Base-by-base conservation (phyloP, 495 filamentous ascomycete genomes). In the Penicillium mononematosum region DNA sequence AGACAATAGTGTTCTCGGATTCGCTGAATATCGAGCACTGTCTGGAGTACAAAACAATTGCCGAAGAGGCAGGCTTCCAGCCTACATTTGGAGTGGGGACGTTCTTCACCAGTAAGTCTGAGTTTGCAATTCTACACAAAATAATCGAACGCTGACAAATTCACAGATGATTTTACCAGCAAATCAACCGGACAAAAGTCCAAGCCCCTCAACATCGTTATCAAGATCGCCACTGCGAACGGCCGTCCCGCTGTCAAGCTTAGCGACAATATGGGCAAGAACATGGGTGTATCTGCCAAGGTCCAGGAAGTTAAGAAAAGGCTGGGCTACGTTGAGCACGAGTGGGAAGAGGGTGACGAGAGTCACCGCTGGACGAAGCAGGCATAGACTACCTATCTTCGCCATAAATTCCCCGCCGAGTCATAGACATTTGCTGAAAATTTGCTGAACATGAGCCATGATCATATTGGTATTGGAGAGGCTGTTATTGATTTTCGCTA, bases 1-100 rank as follows among this genome's bases (percentile, higher is more conserved):
- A 97, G 79, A 88, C 83, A 0, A 88, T 98, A 44, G 94, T 98
- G n/a, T 98, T 98, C 70, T 98, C 94, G 3, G 94, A 98, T 73
- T 94, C 90, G 6, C 76, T 98, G 36, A 86, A 97, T 62, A 89
- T 97, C 54, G 91, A 96, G 16, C 85, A 85, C 41, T 98, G 95
- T 68, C 72, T 97, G 25, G 85, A 94, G 70, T 98, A 98, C 74
- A 93, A 91, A 75, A 69, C 81, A 29, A 82, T 87, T 42, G 85
- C 92, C 1, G 91, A 96, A 48, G 82, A 85, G 41, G 84, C 87
- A 7, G 88, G 89, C 42, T 92, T 98, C 69, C 81, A 83, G 44
- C 86, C 91, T 19, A 87, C 84, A 0, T 98, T 98, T 74, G 94
- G 94, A 32, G 87, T 98, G 17, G 94, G 94, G 1, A 98, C 94